Conservation (phyloP, 2,329 filamentous ascomycete genomes). For the Colletotrichum endophyticum region DNA sequence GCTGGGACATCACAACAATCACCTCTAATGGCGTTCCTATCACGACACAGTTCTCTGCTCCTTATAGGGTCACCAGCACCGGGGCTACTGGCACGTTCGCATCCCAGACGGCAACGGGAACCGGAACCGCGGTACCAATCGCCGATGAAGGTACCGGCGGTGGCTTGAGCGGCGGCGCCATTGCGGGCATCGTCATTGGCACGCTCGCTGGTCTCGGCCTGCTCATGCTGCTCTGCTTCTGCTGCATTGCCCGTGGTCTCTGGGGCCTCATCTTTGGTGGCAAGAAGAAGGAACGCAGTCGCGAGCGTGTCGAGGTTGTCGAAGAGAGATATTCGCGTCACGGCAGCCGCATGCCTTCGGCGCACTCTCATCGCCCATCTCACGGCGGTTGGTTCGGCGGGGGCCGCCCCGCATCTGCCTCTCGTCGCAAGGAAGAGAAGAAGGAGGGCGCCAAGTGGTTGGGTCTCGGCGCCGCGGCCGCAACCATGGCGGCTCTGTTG, state of each 20-base stretch:
- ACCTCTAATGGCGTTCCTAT: slow-evolving; percentile 50
- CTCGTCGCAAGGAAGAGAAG: slow-evolving; percentile 50
- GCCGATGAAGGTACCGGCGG: slow-evolving; percentile 37
- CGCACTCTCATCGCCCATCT: slow-evolving; percentile 54
- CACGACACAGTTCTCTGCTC: slow-evolving; percentile 60
- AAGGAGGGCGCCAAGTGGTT: slow-evolving; percentile 58
- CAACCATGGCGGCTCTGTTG: slow-evolving; percentile 58
- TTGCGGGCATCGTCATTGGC: slow-evolving; percentile 82
- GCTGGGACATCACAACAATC: slow-evolving; percentile 42
- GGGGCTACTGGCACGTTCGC: slow-evolving; percentile 58
- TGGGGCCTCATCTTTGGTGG: slow-evolving; percentile 70
- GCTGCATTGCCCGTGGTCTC: slow-evolving; percentile 69
- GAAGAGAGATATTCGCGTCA: slow-evolving; percentile 66
- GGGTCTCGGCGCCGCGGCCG: slow-evolving; percentile 54
- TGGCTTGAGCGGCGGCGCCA: slow-evolving; percentile 71
- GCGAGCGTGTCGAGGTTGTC: slow-evolving; percentile 63
- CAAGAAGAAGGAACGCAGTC: slow-evolving; percentile 47
- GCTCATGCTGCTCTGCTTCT: slow-evolving; percentile 75
- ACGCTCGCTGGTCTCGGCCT: slow-evolving; percentile 70
- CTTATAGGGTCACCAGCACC: slow-evolving; percentile 58
- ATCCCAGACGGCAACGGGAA: slow-evolving; percentile 57
- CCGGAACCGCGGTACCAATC: slow-evolving; percentile 49
- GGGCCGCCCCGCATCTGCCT: slow-evolving; percentile 43
- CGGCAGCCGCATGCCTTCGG: slow-evolving; percentile 44
- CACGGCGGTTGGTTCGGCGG: slow-evolving; percentile 62